Conservation (phyloP, 1,284 basidiomycete species). For the Fistulinella cinereoalba region DNA sequence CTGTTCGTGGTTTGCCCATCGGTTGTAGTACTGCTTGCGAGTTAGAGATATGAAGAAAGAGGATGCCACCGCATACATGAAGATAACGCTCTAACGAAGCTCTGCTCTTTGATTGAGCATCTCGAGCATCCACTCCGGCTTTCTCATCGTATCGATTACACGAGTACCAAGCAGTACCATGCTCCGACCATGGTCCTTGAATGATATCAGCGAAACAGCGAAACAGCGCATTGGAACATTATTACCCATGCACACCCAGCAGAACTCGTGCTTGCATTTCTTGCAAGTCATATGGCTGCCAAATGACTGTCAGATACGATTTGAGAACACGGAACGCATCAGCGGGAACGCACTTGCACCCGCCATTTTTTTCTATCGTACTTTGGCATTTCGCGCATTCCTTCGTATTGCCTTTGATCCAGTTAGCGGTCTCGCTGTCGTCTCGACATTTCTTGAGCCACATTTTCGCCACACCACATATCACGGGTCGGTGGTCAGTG, state of each 20-base stretch:
- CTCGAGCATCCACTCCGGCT: slow-evolving; percentile 82
- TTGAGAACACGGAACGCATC: background rate
- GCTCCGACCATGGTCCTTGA: slow-evolving; percentile 93
- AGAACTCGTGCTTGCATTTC: slow-evolving; percentile 93
- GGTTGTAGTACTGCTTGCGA: slow-evolving; percentile 82
- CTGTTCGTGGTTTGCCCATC: slow-evolving; percentile 98
- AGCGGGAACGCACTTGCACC: slow-evolving; percentile 82
- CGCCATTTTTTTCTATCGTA: slow-evolving; percentile 99
- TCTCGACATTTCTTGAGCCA: slow-evolving; percentile 98
- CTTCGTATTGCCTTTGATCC: slow-evolving; percentile 99
- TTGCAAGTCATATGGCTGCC: slow-evolving; percentile 97
- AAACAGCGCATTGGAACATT: slow-evolving; percentile 1
- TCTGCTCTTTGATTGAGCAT: slow-evolving; percentile 84
- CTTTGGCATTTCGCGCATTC: slow-evolving; percentile 94
- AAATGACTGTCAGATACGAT: slow-evolving; percentile 3
- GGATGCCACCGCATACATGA: slow-evolving; percentile 60
- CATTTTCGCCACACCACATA: slow-evolving; percentile 85
- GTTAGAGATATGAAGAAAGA: background rate
- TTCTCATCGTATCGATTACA: slow-evolving; percentile 98
- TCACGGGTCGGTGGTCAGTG: slow-evolving; percentile 86
- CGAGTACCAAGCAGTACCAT: slow-evolving; percentile 96
- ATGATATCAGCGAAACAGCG: slow-evolving; percentile 1
- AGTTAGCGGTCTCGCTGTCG: slow-evolving; percentile 98
- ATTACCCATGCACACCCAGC: slow-evolving; percentile 77
- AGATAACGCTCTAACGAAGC: slow-evolving; percentile 93